These are phyloP conservation scores for Sporisorium scitamineum DNA, from an alignment of 1,284 basidiomycete species.

Conservation along the genomic window DNA sequence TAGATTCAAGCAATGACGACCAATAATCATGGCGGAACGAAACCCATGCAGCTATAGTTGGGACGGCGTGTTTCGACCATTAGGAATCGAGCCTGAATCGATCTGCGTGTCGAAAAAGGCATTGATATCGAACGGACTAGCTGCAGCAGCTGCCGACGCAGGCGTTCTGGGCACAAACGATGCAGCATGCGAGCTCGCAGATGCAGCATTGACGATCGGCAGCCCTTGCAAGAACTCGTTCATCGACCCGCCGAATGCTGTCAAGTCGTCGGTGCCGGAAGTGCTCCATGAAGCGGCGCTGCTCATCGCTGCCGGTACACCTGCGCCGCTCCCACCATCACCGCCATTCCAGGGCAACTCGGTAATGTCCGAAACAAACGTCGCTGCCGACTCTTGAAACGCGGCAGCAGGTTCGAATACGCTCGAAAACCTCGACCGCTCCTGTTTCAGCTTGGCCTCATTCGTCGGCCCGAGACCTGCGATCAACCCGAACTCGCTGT, in stretches of 20 bases:
- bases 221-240: conserved; percentile 32
- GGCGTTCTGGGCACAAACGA: conserved; percentile 27
- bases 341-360: conserved; percentile 29
- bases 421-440: conserved; percentile 27
- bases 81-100: conserved; percentile 5
- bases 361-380: conserved; percentile 13
- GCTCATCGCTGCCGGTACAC: not conserved
- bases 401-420: conserved; percentile 36
- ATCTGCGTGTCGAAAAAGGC: conserved; percentile 42
- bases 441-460: conserved; percentile 24
- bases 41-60: conserved; percentile 1
- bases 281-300: conserved; percentile 28
- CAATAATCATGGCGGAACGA: too few relatives aligned
- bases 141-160: conserved; percentile 12
- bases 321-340: too few relatives aligned
- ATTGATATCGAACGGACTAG: conserved; percentile 40
- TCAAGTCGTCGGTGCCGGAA: conserved; percentile 25
- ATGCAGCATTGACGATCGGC: conserved; percentile 27
- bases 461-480: conserved; percentile 37
- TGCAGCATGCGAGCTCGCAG: conserved; percentile 20
- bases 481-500: conserved; percentile 42
- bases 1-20: not conserved
- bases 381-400: conserved; percentile 5
- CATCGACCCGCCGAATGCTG: conserved; percentile 21
- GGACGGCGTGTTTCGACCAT: conserved; percentile 13